phyloP scores from a whole-genome alignment of 805 yeast genomes.

The Pichia phayaonensis region DNA sequence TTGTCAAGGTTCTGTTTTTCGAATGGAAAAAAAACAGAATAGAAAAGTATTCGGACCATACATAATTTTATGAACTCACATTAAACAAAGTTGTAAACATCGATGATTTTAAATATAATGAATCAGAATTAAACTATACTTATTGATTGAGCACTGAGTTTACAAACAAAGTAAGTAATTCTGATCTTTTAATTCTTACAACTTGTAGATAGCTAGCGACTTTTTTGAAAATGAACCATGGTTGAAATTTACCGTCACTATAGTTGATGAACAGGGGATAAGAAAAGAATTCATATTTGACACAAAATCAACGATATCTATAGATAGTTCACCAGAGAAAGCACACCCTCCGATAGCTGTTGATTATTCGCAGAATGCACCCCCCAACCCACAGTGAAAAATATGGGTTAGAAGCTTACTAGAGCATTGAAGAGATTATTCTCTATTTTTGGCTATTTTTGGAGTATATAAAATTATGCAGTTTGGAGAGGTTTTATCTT shows the following conservation, averaged over 20 bases:
- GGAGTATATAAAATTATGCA: no score
- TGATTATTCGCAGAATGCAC: not conserved
- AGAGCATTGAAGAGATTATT: no score
- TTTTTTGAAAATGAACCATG: no score
- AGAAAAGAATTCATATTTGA: not conserved
- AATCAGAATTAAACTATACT: not conserved
- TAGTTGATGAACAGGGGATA: not conserved
- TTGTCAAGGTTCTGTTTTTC: not conserved
- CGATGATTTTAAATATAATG: not conserved
- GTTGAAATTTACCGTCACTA: not conserved
- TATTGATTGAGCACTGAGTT: not conserved
- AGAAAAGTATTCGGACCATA: not conserved
- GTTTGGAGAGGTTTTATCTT: no score
- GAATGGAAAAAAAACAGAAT: no score
- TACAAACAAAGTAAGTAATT: no score
- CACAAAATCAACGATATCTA: not conserved
- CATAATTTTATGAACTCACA: not conserved
- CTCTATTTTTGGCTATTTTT: no score
- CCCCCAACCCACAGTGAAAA: not conserved
- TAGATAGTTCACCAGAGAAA: not conserved
- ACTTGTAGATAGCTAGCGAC: not conserved
- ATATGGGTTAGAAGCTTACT: no score
- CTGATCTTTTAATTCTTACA: not conserved
- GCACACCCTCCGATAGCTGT: no score
- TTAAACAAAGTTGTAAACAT: no score